These are phyloP conservation scores for Nicotiana rustica DNA, from an alignment of 305 asterid genomes.

Conservation along the genomic window DNA sequence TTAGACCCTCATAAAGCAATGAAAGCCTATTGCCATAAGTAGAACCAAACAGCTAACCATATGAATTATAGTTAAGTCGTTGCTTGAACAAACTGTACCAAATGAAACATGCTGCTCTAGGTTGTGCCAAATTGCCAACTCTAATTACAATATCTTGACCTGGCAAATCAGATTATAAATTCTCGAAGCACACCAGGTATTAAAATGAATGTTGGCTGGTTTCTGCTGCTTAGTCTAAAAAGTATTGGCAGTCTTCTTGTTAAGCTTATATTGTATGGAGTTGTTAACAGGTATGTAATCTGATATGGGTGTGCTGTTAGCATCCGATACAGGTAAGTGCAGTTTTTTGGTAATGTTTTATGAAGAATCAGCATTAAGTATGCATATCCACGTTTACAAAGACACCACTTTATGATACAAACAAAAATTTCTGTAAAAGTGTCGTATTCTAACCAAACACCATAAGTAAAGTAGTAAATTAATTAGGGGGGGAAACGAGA, in stretches of 20 bases:
- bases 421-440: not conserved
- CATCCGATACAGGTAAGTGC: too few relatives aligned
- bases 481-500: not conserved
- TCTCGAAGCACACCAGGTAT: not conserved
- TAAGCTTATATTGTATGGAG: constrained; percentile 6
- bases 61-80: too few relatives aligned
- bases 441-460: not conserved
- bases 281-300: not conserved
- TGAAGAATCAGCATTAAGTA: constrained; percentile 7
- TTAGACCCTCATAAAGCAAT: too few relatives aligned
- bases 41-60: too few relatives aligned
- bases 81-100: not conserved
- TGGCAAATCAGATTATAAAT: not conserved
- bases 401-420: constrained; percentile 1
- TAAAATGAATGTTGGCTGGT: not conserved
- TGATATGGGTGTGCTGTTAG: not conserved
- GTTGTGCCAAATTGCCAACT: not conserved
- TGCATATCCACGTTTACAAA: not conserved
- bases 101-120: not conserved
- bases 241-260: not conserved
- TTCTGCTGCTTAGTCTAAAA: not conserved
- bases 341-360: not conserved
- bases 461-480: not conserved
- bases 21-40: too few relatives aligned
- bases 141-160: not conserved